These are phyloP conservation scores for Plantago major DNA, from an alignment of 257 asterid species.

Conservation along the genomic window DNA sequence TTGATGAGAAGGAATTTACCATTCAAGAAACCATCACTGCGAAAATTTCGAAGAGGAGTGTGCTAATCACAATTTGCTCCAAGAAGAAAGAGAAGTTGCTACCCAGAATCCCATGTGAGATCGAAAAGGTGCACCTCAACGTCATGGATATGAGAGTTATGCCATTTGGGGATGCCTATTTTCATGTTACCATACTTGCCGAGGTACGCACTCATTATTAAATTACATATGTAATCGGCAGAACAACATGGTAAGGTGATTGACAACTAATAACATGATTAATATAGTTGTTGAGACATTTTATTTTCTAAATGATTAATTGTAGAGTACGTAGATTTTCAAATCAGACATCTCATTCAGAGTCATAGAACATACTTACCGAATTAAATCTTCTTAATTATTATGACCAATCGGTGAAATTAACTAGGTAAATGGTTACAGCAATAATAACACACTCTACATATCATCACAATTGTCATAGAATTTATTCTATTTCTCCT, in stretches of 20 bases:
- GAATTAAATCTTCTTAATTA: no score
- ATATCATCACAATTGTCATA: background rate
- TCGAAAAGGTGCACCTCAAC: constrained; percentile 28
- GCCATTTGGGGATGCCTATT: constrained; percentile 25
- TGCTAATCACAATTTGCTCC: constrained; percentile 29
- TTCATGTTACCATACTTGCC: constrained; percentile 31
- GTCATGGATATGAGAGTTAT: constrained; percentile 30
- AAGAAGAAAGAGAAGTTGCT: constrained; percentile 20
- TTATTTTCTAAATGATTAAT: no score
- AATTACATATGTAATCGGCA: no score
- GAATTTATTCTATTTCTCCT: background rate
- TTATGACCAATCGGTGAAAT: no score
- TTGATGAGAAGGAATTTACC: background rate
- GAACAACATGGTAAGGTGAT: no score
- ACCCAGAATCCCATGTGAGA: constrained; percentile 15
- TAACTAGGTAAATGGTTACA: no score
- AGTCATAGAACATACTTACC: background rate
- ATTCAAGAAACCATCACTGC: constrained; percentile 20
- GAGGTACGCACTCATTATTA: constrained; percentile 17
- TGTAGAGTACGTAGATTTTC: background rate
- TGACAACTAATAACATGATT: no score
- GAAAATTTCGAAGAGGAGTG: constrained; percentile 22
- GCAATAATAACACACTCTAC: no score
- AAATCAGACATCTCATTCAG: background rate
- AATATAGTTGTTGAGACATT: no score